A percentile compares a stretch with the other conserved stretches of the same genome.
These are phyloP conservation scores for Trypanosoma brucei DNA, from an alignment of 208 protist species.

Conservation along the genomic window DNA sequence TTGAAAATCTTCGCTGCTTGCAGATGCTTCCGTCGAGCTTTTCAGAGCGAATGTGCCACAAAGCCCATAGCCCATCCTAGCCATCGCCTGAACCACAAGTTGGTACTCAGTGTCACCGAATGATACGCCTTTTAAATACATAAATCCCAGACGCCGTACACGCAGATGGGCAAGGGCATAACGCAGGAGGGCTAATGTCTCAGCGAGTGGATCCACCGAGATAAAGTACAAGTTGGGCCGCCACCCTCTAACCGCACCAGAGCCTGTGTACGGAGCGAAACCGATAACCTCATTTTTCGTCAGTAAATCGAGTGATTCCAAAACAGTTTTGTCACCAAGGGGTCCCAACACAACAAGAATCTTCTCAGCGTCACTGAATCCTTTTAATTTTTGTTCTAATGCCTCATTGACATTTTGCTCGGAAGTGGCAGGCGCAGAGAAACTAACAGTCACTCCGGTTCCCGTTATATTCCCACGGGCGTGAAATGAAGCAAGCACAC, in stretches of 20 bases:
- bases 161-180: constrained; percentile 22
- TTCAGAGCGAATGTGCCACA: constrained; percentile 6
- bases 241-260: constrained; percentile 20
- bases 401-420: background rate
- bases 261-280: constrained; percentile 31
- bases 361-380: background rate
- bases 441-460: background rate
- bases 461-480: background rate
- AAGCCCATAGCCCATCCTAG: constrained; percentile 2
- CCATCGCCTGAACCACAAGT: constrained; percentile 1
- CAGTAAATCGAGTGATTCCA: background rate
- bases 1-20: constrained; percentile 3
- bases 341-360: background rate
- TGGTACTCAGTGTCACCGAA: constrained; percentile 10
- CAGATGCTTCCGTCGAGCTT: background rate
- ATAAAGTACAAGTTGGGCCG: constrained; percentile 27
- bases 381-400: background rate
- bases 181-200: constrained; percentile 27
- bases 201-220: constrained; percentile 24
- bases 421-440: background rate
- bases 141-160: constrained; percentile 28
- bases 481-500: background rate
- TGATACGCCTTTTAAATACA: constrained; percentile 10
- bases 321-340: background rate
- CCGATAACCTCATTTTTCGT: constrained; percentile 22